phyloP scores from a whole-genome alignment of 1,284 basidiomycete species.

The Hortiboletus rubellus region DNA sequence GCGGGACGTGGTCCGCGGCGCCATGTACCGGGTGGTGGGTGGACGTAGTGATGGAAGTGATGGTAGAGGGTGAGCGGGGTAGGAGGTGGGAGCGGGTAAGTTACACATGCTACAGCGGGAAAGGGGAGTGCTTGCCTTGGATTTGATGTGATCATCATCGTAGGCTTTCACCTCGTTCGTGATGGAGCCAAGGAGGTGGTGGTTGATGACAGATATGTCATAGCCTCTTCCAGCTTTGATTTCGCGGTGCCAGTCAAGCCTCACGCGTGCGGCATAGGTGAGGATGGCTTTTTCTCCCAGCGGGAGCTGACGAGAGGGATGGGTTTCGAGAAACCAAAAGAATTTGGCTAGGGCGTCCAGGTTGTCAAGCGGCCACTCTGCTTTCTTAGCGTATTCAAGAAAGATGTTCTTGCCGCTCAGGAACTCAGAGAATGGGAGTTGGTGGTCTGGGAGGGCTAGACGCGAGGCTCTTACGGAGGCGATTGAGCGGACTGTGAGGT shows the following conservation, averaged over 20 bases:
- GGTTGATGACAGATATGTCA: too few species aligned
- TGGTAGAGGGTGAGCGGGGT: too few species aligned
- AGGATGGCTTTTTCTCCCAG: not conserved
- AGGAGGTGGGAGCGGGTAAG: too few species aligned
- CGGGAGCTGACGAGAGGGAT: not conserved
- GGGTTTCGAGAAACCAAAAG: not conserved
- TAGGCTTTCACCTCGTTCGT: too few species aligned
- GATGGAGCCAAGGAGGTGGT: too few species aligned
- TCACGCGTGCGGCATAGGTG: accelerated
- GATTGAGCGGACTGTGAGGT: not conserved
- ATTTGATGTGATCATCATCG: too few species aligned
- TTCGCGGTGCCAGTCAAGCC: not conserved
- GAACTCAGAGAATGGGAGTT: not conserved
- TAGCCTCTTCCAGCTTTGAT: not conserved
- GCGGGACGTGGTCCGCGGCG: too few species aligned
- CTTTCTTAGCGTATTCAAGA: not conserved
- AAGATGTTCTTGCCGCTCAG: not conserved
- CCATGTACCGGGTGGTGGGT: too few species aligned
- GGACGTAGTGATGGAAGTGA: too few species aligned
- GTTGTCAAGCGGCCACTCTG: not conserved
- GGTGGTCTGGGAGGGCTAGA: not conserved
- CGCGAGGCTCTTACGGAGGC: not conserved
- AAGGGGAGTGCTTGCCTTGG: too few species aligned
- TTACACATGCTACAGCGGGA: too few species aligned
- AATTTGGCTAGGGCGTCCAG: not conserved